These are phyloP conservation scores for Salix brachista DNA, from an alignment of 345 rosid genomes.

Conservation along the genomic window DNA sequence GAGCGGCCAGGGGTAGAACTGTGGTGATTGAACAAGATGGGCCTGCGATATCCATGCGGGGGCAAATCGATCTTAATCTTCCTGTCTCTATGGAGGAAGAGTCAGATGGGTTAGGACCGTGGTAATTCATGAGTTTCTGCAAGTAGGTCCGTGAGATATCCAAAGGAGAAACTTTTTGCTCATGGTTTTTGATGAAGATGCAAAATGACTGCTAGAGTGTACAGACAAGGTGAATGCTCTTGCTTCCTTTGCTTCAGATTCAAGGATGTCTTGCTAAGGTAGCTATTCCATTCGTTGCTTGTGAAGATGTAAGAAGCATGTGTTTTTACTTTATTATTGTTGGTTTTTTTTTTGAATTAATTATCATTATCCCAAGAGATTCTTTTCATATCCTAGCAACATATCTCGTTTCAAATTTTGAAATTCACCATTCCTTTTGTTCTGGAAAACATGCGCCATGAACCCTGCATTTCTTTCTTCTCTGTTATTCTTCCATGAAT, in stretches of 20 bases:
- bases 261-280: conserved; percentile 27
- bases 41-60: conserved; percentile 35
- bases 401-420: neutral
- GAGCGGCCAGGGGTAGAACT: conserved; percentile 50
- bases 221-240: conserved; percentile 31
- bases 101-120: conserved; percentile 30
- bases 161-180: conserved; percentile 7
- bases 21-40: conserved; percentile 47
- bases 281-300: conserved; percentile 23
- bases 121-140: conserved; percentile 26
- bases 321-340: conserved; percentile 1
- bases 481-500: conserved; percentile 4
- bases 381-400: neutral
- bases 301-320: conserved; percentile 16
- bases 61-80: conserved; percentile 78
- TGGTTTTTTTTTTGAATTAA: neutral
- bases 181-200: conserved; percentile 20
- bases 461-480: conserved; percentile 4
- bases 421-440: neutral
- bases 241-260: conserved; percentile 38
- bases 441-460: neutral
- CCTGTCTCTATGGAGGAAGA: conserved; percentile 72
- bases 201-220: conserved; percentile 29
- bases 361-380: neutral
- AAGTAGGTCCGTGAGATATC: conserved; percentile 2